Base-by-base conservation (phyloP, 2,329 filamentous ascomycete genomes). In the Neofusicoccum ribis region DNA sequence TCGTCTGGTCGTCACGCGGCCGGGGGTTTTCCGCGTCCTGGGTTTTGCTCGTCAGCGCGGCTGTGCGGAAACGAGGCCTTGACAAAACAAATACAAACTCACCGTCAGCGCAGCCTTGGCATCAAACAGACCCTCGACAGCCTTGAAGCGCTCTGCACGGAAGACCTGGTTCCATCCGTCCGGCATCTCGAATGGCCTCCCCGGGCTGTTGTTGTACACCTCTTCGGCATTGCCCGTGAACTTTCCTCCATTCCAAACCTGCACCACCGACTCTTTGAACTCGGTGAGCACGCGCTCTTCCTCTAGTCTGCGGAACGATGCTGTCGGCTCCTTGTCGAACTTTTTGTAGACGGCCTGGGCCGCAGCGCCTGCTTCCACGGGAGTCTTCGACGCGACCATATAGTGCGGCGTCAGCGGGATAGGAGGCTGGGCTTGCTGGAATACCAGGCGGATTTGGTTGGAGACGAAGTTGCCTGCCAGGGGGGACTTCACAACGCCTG, bases 91-190 rank as follows among this genome's bases (percentile, higher is more conserved):
- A 31, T 31, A 50, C 8, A n/a, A 27, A n/a, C 52, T 9, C 23
- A 60, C 56, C 5, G 74, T 78, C 62, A 92, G 87, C 3, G 91
- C 90, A 43, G 90, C 91, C 62, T 87, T 88, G 71, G 93, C 90
- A 75, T 98, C 94, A 84, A 95, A 99, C 77, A 99, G 86, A 47
- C 91, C 91, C 80, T 99, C 95, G 1, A 90, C 89, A 11, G 92
- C 90, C 70, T 88, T 88, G 84, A 90, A 97, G 59, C 95, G 89
- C 77, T 97, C 93, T 64, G 89, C 86, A 68, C 91, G 90, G 83
- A 97, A 99, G 79, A 97, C 90, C 77, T 96, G 91, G 82, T 98
- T 99, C 81, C 90, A 93, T 59, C 95, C 95, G 75, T 98, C 92
- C 9, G 95, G 95, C 86, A 99, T 95, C 82, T 99, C 95, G 73